phyloP scores from a whole-genome alignment of 306 rosid species.

The Quercus suber region DNA sequence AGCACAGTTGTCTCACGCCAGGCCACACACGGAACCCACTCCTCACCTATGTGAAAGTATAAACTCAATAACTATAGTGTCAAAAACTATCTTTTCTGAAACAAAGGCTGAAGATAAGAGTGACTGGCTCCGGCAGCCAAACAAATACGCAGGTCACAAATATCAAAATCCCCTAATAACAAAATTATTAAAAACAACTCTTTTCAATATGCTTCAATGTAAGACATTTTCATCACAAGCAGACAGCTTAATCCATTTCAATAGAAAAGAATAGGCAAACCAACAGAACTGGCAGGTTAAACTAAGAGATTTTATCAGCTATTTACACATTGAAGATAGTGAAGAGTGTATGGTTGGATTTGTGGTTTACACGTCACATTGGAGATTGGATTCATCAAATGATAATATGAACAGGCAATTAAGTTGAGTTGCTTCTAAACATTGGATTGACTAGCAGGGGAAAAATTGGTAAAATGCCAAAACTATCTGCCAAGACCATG shows the following conservation, averaged over 20 bases:
- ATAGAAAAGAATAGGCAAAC: too few species aligned
- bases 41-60: conserved; percentile 47
- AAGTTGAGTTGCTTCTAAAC: background rate
- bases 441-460: background rate
- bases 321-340: background rate
- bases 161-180: background rate
- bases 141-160: background rate
- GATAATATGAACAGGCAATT: background rate
- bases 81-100: conserved; percentile 4
- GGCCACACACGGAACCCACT: conserved; percentile 74
- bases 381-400: background rate
- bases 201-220: background rate
- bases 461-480: background rate
- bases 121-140: background rate
- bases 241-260: background rate
- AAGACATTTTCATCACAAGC: background rate
- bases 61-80: conserved; percentile 19
- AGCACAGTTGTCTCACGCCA: conserved; percentile 69
- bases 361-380: background rate
- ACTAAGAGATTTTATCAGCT: background rate
- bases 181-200: background rate
- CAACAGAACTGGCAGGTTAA: background rate
- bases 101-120: background rate
- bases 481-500: background rate
- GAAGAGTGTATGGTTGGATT: background rate